A percentile compares a stretch with the other conserved stretches of the same genome.
phyloP scores from a whole-genome alignment of 495 filamentous ascomycete genomes.

The Talaromyces trachyspermus region DNA sequence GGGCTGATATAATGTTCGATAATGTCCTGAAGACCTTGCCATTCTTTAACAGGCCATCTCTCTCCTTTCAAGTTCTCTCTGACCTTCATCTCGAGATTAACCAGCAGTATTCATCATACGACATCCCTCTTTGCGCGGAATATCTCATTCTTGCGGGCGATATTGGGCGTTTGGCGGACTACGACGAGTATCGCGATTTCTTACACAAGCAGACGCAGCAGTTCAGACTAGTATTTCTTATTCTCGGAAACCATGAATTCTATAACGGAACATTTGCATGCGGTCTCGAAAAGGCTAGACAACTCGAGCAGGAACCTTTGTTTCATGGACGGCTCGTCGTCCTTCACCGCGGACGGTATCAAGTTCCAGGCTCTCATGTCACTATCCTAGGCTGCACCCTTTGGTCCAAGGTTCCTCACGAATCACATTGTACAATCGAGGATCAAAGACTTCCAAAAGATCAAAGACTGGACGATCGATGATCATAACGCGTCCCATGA shows the following conservation, averaged over 20 bases:
- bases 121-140: slow-evolving; percentile 37
- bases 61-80: slow-evolving; percentile 45
- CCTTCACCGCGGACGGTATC: slow-evolving; percentile 35
- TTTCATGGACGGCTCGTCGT: slow-evolving; percentile 38
- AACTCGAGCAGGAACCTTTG: slow-evolving; percentile 35
- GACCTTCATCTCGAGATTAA: slow-evolving; percentile 53
- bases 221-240: slow-evolving; percentile 43
- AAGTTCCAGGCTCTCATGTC: slow-evolving; percentile 29
- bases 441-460: slow-evolving; percentile 45
- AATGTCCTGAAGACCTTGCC: no score
- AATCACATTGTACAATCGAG: slow-evolving; percentile 28
- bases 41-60: no score
- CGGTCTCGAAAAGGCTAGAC: slow-evolving; percentile 33
- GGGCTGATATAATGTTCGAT: no score
- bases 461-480: slow-evolving; percentile 40
- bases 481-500: slow-evolving; percentile 40
- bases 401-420: slow-evolving; percentile 41
- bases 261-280: slow-evolving; percentile 32
- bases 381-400: slow-evolving; percentile 52
- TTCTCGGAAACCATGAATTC: slow-evolving; percentile 56
- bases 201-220: slow-evolving; percentile 34
- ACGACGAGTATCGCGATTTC: slow-evolving; percentile 43
- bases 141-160: slow-evolving; percentile 52
- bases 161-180: slow-evolving; percentile 48
- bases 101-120: slow-evolving; percentile 41